Evolutionary conservation across 495 filamentous ascomycete genomes (phyloP).

Genomic region (Penicillium fimorum): DNA sequence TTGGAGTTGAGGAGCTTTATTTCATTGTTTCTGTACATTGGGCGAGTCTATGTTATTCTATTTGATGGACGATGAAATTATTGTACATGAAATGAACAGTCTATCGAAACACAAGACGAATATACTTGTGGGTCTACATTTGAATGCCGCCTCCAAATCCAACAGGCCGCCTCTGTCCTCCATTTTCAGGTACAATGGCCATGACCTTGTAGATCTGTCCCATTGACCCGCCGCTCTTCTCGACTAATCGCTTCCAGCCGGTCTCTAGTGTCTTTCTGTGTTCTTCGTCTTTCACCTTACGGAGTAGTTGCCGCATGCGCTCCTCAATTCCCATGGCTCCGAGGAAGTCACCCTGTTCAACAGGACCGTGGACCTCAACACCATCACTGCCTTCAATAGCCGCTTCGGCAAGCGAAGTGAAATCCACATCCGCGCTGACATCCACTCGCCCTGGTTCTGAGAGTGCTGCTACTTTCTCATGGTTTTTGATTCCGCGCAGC

Average conservation of each 20-base stretch:
- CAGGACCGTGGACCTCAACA: slow-evolving; percentile 90
- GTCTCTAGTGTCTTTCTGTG: slow-evolving; percentile 62
- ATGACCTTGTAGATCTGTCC: slow-evolving; percentile 91
- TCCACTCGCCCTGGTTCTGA: slow-evolving; percentile 75
- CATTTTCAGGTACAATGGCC: slow-evolving; percentile 81
- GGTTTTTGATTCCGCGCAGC: slow-evolving; percentile 77
- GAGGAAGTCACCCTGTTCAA: slow-evolving; percentile 81
- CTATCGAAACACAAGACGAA: not conserved
- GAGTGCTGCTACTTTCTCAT: slow-evolving; percentile 74
- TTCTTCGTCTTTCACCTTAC: slow-evolving; percentile 48
- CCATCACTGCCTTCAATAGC: slow-evolving; percentile 69
- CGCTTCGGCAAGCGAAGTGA: slow-evolving; percentile 76
- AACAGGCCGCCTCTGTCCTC: slow-evolving; percentile 70
- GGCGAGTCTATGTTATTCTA: not conserved
- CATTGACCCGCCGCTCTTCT: slow-evolving; percentile 77
- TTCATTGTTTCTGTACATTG: not conserved
- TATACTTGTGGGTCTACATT: slow-evolving; percentile 13
- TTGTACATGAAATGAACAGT: slow-evolving; percentile 1
- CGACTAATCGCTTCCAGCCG: slow-evolving; percentile 76
- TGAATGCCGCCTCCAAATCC: slow-evolving; percentile 83
- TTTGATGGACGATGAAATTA: slow-evolving; percentile 1
- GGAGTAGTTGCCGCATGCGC: slow-evolving; percentile 66
- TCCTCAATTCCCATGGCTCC: slow-evolving; percentile 75
- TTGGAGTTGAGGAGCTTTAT: not conserved
- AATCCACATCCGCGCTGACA: slow-evolving; percentile 89